Percentiles rank a stretch among this genome's conserved stretches.
Evolutionary conservation across 2,329 filamentous ascomycete genomes (phyloP).

Genomic region (Cytospora piceae): DNA sequence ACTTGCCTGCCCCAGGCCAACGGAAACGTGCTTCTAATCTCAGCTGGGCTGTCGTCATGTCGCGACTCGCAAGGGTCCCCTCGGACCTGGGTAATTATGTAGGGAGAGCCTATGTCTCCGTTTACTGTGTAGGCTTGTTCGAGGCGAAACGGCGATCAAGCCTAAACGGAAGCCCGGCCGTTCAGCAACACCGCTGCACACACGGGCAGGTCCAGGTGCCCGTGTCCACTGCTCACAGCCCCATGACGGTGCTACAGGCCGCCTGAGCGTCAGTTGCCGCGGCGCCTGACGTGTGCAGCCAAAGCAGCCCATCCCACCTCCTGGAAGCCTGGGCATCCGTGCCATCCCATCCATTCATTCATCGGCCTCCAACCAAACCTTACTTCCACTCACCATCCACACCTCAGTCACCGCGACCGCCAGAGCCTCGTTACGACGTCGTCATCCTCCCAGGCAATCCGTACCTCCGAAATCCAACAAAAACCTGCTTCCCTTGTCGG

Average conservation of each 20-base stretch:
- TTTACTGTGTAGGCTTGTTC: background rate
- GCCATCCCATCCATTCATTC: slow-evolving; percentile 21
- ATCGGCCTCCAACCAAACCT: slow-evolving; percentile 21
- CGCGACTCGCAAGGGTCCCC: slow-evolving; percentile 14
- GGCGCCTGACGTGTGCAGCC: slow-evolving; percentile 25
- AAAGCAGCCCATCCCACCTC: slow-evolving; percentile 12
- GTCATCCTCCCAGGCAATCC: slow-evolving; percentile 25
- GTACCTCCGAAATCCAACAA: background rate
- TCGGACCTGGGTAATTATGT: background rate
- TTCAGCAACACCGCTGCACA: background rate
- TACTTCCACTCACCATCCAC: slow-evolving; percentile 26
- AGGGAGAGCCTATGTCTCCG: too few species aligned
- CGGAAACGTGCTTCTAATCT: slow-evolving; percentile 29
- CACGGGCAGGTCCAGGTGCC: background rate
- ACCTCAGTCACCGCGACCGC: slow-evolving; percentile 22
- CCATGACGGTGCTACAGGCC: slow-evolving; percentile 11
- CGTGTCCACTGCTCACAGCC: background rate
- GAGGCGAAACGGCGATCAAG: background rate
- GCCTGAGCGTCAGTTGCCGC: slow-evolving; percentile 9
- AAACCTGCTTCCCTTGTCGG: background rate
- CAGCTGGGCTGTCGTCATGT: slow-evolving; percentile 28
- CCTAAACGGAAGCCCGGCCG: background rate
- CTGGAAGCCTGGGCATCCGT: slow-evolving; percentile 14
- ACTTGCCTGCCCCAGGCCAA: slow-evolving; percentile 11
- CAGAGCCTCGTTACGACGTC: slow-evolving; percentile 22